Evolutionary conservation across 345 rosid genomes (phyloP).

Genomic region (Geranium brycei): DNA sequence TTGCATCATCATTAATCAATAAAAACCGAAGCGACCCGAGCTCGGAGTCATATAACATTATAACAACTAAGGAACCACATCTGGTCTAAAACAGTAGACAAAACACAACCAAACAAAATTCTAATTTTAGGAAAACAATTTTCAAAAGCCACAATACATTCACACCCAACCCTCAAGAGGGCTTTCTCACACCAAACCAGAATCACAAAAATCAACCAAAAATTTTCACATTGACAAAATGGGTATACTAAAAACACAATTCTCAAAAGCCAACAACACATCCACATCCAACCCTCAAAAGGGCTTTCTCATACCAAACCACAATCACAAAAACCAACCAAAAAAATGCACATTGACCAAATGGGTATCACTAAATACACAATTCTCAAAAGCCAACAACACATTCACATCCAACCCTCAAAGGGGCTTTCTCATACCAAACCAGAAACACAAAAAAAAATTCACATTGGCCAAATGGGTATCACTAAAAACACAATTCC

Average conservation of each 20-base stretch:
- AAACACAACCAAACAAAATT: too few species aligned
- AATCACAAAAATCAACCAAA: too few species aligned
- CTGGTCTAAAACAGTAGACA: background rate
- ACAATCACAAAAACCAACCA: background rate
- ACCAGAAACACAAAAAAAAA: background rate
- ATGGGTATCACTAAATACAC: background rate
- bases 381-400: background rate
- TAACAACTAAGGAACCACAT: background rate
- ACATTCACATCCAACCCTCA: background rate
- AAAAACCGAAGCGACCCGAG: background rate
- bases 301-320: background rate
- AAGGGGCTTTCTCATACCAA: background rate
- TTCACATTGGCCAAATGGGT: background rate
- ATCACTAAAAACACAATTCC: background rate
- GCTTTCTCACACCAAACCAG: background rate
- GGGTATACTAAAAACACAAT: background rate
- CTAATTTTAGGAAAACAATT: too few species aligned
- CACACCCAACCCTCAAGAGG: background rate
- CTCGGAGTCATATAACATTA: background rate
- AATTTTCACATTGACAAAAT: background rate
- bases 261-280: background rate
- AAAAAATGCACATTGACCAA: background rate
- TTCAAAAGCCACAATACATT: background rate
- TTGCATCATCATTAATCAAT: background rate
- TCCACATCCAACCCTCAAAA: background rate